Percentiles rank a stretch among this genome's conserved stretches.
Evolutionary conservation across 306 rosid species (phyloP).

Genomic region (Ochetophila trinervis): DNA sequence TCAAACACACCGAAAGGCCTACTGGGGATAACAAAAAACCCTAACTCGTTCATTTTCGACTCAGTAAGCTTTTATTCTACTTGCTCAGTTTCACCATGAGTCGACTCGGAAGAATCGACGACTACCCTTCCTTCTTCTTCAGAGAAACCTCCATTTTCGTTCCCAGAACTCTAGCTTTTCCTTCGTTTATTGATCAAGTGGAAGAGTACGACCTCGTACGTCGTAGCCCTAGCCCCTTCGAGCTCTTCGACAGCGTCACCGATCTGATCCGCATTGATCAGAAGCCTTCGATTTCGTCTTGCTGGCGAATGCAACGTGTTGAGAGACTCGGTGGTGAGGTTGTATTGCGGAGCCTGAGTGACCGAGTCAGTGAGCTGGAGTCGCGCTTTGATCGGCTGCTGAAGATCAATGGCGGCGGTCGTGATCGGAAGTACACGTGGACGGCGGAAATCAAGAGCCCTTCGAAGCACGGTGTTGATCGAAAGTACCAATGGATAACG

Average conservation of each 20-base stretch:
- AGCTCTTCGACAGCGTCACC: conserved; percentile 33
- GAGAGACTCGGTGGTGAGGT: conserved; percentile 41
- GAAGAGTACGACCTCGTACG: conserved; percentile 31
- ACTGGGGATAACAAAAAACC: neutral
- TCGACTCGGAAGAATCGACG: conserved; percentile 49
- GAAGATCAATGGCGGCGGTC: neutral
- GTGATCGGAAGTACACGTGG: conserved; percentile 79
- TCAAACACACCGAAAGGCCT: conserved; percentile 6
- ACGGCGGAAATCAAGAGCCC: conserved; percentile 70
- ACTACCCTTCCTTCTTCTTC: conserved; percentile 31
- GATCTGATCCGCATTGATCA: conserved; percentile 52
- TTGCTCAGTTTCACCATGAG: conserved; percentile 49
- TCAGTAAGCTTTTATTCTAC: conserved; percentile 27
- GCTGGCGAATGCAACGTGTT: conserved; percentile 43
- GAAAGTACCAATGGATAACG: conserved; percentile 72
- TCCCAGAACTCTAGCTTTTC: conserved; percentile 41
- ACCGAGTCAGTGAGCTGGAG: conserved; percentile 66
- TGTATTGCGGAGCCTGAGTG: conserved; percentile 45
- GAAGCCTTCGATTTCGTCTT: conserved; percentile 31
- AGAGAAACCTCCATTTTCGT: conserved; percentile 40
- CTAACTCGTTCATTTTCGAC: conserved; percentile 6
- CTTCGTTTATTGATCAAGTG: conserved; percentile 42
- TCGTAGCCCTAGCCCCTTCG: conserved; percentile 28
- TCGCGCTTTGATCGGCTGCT: conserved; percentile 62
- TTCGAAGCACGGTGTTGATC: conserved; percentile 51